Evolutionary conservation across 331 rosid genomes (phyloP), one percentile per base, ranked within the genome.

Genomic region (Telfairia occidentalis): DNA sequence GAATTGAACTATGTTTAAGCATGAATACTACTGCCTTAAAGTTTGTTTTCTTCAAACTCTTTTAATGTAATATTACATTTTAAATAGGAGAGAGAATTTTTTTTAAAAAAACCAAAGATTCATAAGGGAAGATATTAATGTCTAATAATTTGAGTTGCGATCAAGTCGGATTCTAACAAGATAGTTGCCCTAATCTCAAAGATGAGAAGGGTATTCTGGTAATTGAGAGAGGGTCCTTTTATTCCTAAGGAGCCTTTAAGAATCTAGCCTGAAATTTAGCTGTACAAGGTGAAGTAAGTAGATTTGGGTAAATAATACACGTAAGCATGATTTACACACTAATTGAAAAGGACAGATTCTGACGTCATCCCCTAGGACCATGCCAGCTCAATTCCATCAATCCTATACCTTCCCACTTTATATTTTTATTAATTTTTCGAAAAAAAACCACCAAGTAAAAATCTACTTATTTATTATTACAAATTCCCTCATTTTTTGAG

Each of bases 321-420:
- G 82, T 64, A 64, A 79, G 81, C 83, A 78, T 79, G 34, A 61
- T 71, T 76, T 18, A 61, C 48, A 35, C 37, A 29, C 82, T 29
- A 75, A 74, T 67, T 8, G 75, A 18, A 37, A 67, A 61, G 28
- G 72, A 76, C 82, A 48, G 67, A 19, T 71, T 61, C 59, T 73
- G 49, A 71, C 78, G 69, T 76, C 78, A 72, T 67, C 81, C n/a
- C 42, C 61, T 79, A 72, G 46, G 75, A 77, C 78, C 74, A 18
- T 48, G 60, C 78, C 69, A 38, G 53, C 78, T 74, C 53, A 34
- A 3, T 35, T 74, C 66, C 78, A 55, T 74, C 66, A 74, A 73
- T 73, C 63, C 76, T 35, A 35, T 32, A 48, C 19, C 59, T 24
- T 77, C 64, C 50, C 24, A 48, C 24, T 65, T 42, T 76, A 3